phyloP scores from a whole-genome alignment of 2,329 filamentous ascomycete species.

The Hypoxylon sp. region DNA sequence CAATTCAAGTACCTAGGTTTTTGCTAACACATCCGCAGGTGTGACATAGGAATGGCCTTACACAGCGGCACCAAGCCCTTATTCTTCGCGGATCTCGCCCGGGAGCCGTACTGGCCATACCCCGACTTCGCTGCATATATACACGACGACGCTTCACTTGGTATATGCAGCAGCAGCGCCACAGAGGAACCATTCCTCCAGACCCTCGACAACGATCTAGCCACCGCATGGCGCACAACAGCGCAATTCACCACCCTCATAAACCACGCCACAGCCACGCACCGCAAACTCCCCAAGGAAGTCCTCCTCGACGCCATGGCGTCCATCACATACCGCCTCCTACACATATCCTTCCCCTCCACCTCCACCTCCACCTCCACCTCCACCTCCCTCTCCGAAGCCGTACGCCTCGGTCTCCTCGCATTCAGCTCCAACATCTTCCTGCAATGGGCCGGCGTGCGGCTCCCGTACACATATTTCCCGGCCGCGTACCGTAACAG shows the following conservation, averaged over 20 bases:
- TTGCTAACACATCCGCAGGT: slow-evolving; percentile 17
- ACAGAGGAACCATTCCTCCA: slow-evolving; percentile 8
- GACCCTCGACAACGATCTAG: slow-evolving; percentile 41
- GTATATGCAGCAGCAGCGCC: neutral
- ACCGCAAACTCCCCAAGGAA: slow-evolving; percentile 36
- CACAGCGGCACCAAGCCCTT: slow-evolving; percentile 36
- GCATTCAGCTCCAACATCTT: slow-evolving; percentile 59
- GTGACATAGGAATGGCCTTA: slow-evolving; percentile 42
- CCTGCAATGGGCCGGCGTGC: slow-evolving; percentile 56
- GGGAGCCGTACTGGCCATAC: slow-evolving; percentile 33
- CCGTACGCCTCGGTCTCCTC: slow-evolving; percentile 58
- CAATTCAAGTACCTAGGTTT: neutral
- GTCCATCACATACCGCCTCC: slow-evolving; percentile 60
- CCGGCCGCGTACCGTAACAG: slow-evolving; percentile 34
- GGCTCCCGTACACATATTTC: slow-evolving; percentile 43
- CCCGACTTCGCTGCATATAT: slow-evolving; percentile 17
- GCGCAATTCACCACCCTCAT: slow-evolving; percentile 49
- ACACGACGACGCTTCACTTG: neutral
- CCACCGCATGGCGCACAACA: slow-evolving; percentile 45
- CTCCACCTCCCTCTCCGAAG: slow-evolving; percentile 53
- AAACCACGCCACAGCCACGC: slow-evolving; percentile 47
- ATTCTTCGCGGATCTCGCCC: slow-evolving; percentile 33
- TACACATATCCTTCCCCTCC: slow-evolving; percentile 50
- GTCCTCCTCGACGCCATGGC: slow-evolving; percentile 54
- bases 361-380: slow-evolving; percentile 16